Evolutionary conservation across 306 rosid species (phyloP), one percentile per base, ranked within the genome.

Genomic region (Arachis stenosperma): DNA sequence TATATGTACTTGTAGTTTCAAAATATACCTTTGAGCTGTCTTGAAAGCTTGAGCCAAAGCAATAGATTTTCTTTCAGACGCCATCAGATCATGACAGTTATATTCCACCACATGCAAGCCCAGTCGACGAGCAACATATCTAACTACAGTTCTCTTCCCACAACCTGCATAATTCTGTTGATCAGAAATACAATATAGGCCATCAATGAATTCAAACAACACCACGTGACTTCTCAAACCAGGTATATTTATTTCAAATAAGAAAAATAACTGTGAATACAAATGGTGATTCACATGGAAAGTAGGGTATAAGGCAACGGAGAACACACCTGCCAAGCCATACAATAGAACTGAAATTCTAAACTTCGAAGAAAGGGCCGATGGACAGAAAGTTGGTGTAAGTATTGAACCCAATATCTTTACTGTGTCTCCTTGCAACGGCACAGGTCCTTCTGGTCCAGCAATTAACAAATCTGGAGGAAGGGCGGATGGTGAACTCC

Each of bases 81-180:
- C 37, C 84, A 83, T 79, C 42, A 94, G 78, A 84, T 87, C 88
- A 73, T 89, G 92, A 76, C 99, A 91, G 81, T 83, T 91, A 79
- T 88, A 89, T 85, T 94, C 99, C 70, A 94, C 97, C 69, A 94
- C 92, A 77, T 91, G 97, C 83, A 91, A 72, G 71, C 96, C 99
- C 81, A 94, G 86, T 68, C 96, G 87, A 11, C 75, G 85, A 83
- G 97, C 95, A 83, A 94, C 90, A 76, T 94, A 84, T 82, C 85
- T 88, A 36, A 91, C 79, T 50, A 88, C 89, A 12, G 95, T 91
- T 81, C 99, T 90, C 89, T 91, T 91, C 78, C 99, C 99, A 64
- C 91, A 91, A 67, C 99, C 99, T 94, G 90, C 81, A 84, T 71
- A 37, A 42, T 71, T 15, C 64, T 57, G 37, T 48, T 61, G 75